Evolutionary conservation across 2,329 filamentous ascomycete species (phyloP), one percentile per base, ranked within the genome.

Genomic region (Fusarium hostae): DNA sequence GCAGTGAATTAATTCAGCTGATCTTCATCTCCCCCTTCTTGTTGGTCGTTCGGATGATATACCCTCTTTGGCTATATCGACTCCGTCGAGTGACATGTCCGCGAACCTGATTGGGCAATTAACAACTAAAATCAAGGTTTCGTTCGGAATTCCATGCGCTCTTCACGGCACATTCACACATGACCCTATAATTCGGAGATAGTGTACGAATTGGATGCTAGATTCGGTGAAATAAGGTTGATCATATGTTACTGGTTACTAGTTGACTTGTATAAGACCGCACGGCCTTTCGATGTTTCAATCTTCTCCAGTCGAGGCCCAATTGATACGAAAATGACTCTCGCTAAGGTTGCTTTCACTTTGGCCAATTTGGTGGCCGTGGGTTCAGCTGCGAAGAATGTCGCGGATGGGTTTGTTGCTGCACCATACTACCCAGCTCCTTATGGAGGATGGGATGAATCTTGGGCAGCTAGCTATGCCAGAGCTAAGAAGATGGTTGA

Each of bases 391-490:
- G 59, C 51, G 4, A 63, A 22, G 55, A 57, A 52, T 2, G 60
- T 54, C 1, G 67, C 71, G 9, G 68, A 65, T 43, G 77, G 71
- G 10, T 81, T 76, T 72, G 85, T 83, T 73, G 83, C 83, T 45
- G 83, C 86, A 3, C 78, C 87, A 2, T 94, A 92, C 78, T 94
- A 94, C 78, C 92, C 92, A 24, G 84, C 91, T 12, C 92, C 92
- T 0, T 87, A 89, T 56, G 92, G 92, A 54, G 93, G 92, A 41
- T 94, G 92, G 90, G 82, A 86, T 0, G 81, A 86, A 9, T 87
- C 88, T 63, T 95, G 93, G 93, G 83, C 83, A 26, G 87, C 87
- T 22, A 91, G 91, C 73, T 95, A 94, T 77, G 82, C 82, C 57
- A 94, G 92, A 75, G 93, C 93, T 2, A 86, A 89, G 63, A 80